Base-by-base conservation (phyloP, 1,284 basidiomycete genomes). In the Vanrija sp. region DNA sequence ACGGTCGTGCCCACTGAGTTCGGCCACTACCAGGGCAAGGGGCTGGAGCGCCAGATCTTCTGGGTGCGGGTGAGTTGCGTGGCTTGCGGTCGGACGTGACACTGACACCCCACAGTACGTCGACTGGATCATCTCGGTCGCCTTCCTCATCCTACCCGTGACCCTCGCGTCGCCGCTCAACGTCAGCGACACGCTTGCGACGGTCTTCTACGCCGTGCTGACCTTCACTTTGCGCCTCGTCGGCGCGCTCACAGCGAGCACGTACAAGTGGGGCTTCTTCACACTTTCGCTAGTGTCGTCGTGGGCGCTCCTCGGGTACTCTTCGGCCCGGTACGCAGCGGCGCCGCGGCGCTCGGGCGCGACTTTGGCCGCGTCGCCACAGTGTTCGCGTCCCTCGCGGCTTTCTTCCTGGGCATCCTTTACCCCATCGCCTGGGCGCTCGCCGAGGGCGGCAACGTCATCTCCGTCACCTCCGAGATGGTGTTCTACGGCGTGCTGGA, bases 401-500 rank as follows among this genome's bases (percentile, higher is more conserved):
- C 78, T 10, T 2, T 34, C 34, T 78, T 82, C 69, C 72, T 84
- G 51, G 81, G 80, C 79, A 57, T 82, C 56, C 65, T 83, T 39
- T 85, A 84, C 72, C 74, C 77, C 28, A 70, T 81, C 49, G 73
- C 73, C 14, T 79, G 76, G 77, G 78, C 72, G 38, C 63, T 78
- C 12, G 64, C 67, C 47, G 78, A 80, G 53, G 79, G 79, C 38
- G 67, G 65, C 25, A 79, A 79, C 59, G 61, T 67, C 29, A 58
- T 67, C 16, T 67, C 75, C 19, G 67, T 72, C 60, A 42, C 39
- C n/a, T 66, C 69, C 19, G 76, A 80, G 62, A 75, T 78, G 74
- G 63, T 78, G 57, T 85, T 82, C 74, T 85, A 85, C 71, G 84
- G 83, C 56, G 73, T 84, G 56, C 78, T 86, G 53, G 84, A 86